phyloP scores from a whole-genome alignment of 2,329 filamentous ascomycete species.

The Talaromyces sp. region DNA sequence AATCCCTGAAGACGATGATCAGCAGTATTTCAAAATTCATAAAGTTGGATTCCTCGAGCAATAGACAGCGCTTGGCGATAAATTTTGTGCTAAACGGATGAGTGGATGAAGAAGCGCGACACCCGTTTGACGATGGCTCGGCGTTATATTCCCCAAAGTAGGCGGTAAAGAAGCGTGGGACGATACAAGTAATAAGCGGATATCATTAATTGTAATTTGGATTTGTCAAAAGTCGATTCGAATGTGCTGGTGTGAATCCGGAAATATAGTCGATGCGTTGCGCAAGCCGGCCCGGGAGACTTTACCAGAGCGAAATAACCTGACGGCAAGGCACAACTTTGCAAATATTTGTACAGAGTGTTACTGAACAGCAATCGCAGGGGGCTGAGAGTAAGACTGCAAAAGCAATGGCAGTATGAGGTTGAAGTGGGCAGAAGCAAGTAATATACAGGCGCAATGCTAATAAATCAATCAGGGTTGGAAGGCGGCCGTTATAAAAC shows the following conservation, averaged over 20 bases:
- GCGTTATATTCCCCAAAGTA: not conserved
- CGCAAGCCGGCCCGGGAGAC: not conserved
- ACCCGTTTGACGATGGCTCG: not conserved
- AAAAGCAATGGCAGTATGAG: slow-evolving; percentile 6
- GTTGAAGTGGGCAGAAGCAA: slow-evolving; percentile 8
- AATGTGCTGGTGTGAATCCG: not conserved
- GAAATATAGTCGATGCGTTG: not conserved
- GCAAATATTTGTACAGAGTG: slow-evolving; percentile 2
- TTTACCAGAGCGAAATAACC: not conserved
- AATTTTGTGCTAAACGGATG: not conserved
- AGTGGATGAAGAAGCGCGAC: not conserved
- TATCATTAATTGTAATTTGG: not conserved
- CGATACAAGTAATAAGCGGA: not conserved
- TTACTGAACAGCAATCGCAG: slow-evolving; percentile 7
- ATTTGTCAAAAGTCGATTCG: not conserved
- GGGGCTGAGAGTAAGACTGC: not conserved
- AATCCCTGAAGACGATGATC: slow-evolving; percentile 6
- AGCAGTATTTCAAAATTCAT: slow-evolving; percentile 8
- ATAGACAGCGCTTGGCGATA: not conserved
- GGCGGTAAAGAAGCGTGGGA: not conserved
- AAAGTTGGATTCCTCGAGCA: not conserved
- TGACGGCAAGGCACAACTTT: not conserved
- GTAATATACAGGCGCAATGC: slow-evolving; percentile 18
- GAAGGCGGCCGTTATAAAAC: slow-evolving; percentile 17
- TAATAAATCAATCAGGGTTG: slow-evolving; percentile 14